Evolutionary conservation across 306 rosid genomes (phyloP).

Genomic region (Astragalus membranaceus): DNA sequence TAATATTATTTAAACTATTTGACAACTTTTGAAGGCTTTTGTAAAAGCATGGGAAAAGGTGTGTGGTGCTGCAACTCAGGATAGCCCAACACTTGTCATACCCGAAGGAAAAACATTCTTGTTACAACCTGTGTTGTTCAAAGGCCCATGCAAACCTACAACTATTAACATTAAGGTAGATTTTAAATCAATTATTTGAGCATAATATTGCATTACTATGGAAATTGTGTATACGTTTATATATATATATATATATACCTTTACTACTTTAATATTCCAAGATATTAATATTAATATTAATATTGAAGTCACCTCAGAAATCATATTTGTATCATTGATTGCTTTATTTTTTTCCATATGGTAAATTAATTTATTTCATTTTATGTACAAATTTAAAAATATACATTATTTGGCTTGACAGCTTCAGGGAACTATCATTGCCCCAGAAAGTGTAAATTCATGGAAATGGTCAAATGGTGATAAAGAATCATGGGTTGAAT

Average conservation of each 20-base stretch:
- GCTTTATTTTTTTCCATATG: not conserved
- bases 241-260: too few relatives aligned
- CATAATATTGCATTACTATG: not conserved
- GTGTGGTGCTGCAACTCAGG: conserved; percentile 22
- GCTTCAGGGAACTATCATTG: conserved; percentile 29
- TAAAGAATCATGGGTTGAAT: conserved; percentile 16
- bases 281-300: too few relatives aligned
- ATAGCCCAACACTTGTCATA: conserved; percentile 21
- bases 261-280: too few relatives aligned
- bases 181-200: not conserved
- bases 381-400: not conserved
- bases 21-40: conserved; percentile 33
- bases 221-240: not conserved
- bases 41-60: conserved; percentile 37
- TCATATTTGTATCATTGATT: not conserved
- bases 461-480: conserved; percentile 21
- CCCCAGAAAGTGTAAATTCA: not conserved
- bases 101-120: conserved; percentile 35
- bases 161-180: conserved; percentile 29
- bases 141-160: conserved; percentile 48
- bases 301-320: not conserved
- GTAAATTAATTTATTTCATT: too few relatives aligned
- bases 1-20: not conserved
- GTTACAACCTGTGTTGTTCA: conserved; percentile 33
- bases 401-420: not conserved